Evolutionary conservation across 805 yeast genomes (phyloP), one percentile per base, ranked within the genome.

Genomic region (Saccharomycopsis fibuligera): DNA sequence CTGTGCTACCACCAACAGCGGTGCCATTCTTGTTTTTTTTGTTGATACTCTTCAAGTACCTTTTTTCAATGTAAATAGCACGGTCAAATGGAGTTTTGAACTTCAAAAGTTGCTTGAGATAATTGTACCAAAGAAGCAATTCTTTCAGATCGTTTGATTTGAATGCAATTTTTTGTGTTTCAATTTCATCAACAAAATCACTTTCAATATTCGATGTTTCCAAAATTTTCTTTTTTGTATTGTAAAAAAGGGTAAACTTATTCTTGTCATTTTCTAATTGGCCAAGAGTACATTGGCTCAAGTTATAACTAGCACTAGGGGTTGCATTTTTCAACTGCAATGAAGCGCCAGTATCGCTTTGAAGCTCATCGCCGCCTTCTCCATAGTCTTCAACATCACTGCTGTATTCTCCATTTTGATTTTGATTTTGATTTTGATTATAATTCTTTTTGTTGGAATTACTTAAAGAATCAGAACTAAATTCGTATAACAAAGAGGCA

Each of bases 401-500:
- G n/a, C 37, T 33, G 37, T 6, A 12, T 5, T 33, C 37, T 12
- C 17, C n/a, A n/a, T 16, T 16, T 8, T 12, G 9, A 6, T 12
- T 17, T 10, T 16, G 14, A 8, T 17, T 16, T 5, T 33, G 5
- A 12, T 29, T 29, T 8, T 8, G 8, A n/a, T 6, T 21, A 17
- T 41, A 27, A 10, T 29, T 29, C 44, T 33, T 25, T 31, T 35
- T 25, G 35, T 21, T 42, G 27, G 29, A 10, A 16, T 31, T 31
- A 23, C 3, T 14, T 3, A 31, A 31, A 10, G 30, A n/a, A 19
- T 22, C 23, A 19, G 31, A 21, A 2, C 38, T 23, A 33, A 81
- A 83, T 61, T 83, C 88, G 62, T 81, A 88, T 35, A 83, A 61
- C 53, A 71, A 81, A 58, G 78, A 79, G 57, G 83, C 78, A 4